Evolutionary conservation across 192 early-diverging fungal species (phyloP).

Genomic region (Linnemannia hyalina): DNA sequence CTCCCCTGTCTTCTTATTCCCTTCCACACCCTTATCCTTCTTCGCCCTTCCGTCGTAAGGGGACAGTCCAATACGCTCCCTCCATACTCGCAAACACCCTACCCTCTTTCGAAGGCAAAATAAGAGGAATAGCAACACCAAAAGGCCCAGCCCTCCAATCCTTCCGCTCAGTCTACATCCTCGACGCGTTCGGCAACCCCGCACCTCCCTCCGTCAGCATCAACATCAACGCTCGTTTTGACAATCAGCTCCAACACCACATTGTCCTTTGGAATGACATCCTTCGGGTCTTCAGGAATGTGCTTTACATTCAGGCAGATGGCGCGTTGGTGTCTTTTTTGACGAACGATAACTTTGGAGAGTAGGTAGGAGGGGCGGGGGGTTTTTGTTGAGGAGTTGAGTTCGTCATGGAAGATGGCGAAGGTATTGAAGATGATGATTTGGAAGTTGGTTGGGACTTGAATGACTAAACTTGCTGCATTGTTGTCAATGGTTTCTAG

Average conservation of each 20-base stretch:
- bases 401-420: neutral
- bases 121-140: neutral
- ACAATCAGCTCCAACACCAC: neutral
- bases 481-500: neutral
- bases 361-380: neutral
- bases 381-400: neutral
- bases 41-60: no score
- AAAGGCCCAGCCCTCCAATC: neutral
- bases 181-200: neutral
- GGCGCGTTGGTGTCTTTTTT: neutral
- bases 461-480: neutral
- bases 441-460: no score
- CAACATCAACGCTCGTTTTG: neutral
- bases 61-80: no score
- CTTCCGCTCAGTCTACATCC: neutral
- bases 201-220: neutral
- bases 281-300: neutral
- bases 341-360: conserved; percentile 2
- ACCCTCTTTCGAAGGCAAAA: neutral
- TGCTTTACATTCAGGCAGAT: neutral
- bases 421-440: neutral
- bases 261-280: conserved; percentile 1
- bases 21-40: no score
- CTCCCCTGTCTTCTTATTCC: no score
- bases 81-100: no score